Conservation (phyloP, 2,329 filamentous ascomycete genomes). For the Hymenoscyphus infarciens region DNA sequence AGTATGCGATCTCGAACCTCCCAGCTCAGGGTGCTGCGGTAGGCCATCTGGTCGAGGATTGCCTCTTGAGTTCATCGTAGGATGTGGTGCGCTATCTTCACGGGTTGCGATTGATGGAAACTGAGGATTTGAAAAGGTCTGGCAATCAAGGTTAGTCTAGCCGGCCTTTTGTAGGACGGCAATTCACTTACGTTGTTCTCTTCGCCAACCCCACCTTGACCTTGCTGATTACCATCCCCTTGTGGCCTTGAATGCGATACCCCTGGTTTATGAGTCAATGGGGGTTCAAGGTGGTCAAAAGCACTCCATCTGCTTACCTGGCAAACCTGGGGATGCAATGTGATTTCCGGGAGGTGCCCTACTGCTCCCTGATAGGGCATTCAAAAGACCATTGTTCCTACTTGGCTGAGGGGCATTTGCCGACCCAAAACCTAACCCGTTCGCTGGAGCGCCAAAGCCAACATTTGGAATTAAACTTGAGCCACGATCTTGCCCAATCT, state of each 20-base stretch:
- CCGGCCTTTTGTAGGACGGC: not conserved
- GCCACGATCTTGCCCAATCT: constrained; percentile 54
- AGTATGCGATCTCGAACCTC: constrained; percentile 22
- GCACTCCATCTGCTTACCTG: constrained; percentile 25
- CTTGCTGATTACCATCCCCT: constrained; percentile 27
- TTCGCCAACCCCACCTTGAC: constrained; percentile 21
- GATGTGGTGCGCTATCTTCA: constrained; percentile 25
- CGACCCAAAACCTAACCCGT: constrained; percentile 37
- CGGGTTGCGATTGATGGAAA: constrained; percentile 25
- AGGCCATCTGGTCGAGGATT: constrained; percentile 24
- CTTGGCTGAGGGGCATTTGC: constrained; percentile 39
- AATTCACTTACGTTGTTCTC: constrained; percentile 27
- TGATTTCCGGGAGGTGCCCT: constrained; percentile 43
- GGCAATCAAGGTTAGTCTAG: constrained; percentile 5
- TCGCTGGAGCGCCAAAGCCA: constrained; percentile 49
- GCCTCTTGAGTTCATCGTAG: constrained; percentile 21
- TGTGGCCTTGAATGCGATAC: constrained; percentile 30
- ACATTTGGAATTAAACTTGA: constrained; percentile 53
- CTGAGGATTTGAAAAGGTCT: constrained; percentile 29
- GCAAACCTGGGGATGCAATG: constrained; percentile 32
- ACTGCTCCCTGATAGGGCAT: constrained; percentile 59
- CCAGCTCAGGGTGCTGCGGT: constrained; percentile 20
- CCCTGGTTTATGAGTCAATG: constrained; percentile 21
- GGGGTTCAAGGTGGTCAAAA: constrained; percentile 5
- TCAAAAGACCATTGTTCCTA: constrained; percentile 59